These are phyloP conservation scores for Botrytis fragariae DNA, from an alignment of 2,329 filamentous ascomycete genomes.

Conservation along the genomic window DNA sequence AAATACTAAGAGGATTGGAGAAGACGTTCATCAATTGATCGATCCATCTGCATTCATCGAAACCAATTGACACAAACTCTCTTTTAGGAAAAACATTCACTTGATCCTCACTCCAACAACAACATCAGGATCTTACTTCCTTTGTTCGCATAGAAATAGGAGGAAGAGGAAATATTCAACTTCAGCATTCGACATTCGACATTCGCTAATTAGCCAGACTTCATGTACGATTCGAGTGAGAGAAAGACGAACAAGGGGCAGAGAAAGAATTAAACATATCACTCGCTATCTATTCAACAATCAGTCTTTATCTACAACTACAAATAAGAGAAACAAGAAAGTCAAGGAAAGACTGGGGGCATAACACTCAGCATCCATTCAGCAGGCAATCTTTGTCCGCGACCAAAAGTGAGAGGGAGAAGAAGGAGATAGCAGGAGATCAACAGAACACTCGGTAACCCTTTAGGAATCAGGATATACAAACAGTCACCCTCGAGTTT, in stretches of 20 bases:
- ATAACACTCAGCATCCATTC: not conserved
- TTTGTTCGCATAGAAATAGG: not conserved
- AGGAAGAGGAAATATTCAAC: not conserved
- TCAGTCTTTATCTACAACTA: not conserved
- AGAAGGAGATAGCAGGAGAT: not conserved
- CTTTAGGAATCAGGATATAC: not conserved
- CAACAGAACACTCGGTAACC: not conserved
- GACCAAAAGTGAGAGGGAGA: not conserved
- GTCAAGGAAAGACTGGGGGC: not conserved
- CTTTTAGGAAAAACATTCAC: not conserved
- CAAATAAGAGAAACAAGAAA: not conserved
- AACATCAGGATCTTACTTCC: not conserved
- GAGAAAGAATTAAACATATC: not conserved
- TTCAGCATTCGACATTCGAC: not conserved
- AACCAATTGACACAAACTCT: not conserved
- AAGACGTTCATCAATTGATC: not conserved
- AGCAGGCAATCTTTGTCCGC: no score
- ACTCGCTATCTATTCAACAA: not conserved
- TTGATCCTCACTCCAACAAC: not conserved
- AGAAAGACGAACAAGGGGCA: not conserved
- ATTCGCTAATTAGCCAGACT: not conserved
- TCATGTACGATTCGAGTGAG: not conserved
- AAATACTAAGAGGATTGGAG: not conserved
- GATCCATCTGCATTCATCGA: not conserved
- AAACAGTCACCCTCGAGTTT: not conserved